phyloP scores from a whole-genome alignment of 2,329 filamentous ascomycete genomes.

The Cladosporium sp. region DNA sequence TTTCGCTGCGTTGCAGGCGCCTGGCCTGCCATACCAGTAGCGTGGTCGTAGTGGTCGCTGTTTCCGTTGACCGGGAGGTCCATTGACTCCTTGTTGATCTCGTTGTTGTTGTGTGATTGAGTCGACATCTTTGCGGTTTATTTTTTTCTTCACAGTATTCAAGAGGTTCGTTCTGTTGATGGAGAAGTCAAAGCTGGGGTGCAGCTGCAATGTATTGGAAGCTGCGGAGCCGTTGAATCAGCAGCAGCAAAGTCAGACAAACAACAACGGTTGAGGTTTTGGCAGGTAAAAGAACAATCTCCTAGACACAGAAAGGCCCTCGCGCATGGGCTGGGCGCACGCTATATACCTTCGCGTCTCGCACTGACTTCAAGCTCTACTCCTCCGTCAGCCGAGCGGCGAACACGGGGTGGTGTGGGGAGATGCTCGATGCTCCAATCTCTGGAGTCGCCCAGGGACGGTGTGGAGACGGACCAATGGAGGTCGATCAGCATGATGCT shows the following conservation, averaged over 20 bases:
- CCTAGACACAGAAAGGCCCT: background rate
- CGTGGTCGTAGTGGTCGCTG: constrained; percentile 35
- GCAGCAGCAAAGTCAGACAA: constrained; percentile 5
- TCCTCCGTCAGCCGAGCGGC: constrained; percentile 12
- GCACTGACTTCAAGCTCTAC: constrained; percentile 8
- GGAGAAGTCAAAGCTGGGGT: background rate
- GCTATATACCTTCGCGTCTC: constrained; percentile 12
- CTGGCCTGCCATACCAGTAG: constrained; percentile 12
- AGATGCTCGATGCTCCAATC: constrained; percentile 2
- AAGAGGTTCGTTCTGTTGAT: background rate
- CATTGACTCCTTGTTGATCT: constrained; percentile 18
- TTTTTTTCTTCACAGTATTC: constrained; percentile 1
- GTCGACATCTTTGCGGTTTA: constrained; percentile 37
- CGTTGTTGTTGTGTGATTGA: constrained; percentile 37
- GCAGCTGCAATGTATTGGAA: background rate
- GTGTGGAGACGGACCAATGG: constrained; percentile 19
- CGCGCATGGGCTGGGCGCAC: constrained; percentile 1
- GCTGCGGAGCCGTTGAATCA: background rate
- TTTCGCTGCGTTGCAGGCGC: constrained; percentile 35
- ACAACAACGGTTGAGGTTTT: constrained; percentile 9
- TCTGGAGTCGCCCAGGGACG: background rate
- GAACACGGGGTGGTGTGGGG: constrained; percentile 12
- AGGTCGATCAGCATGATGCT: constrained; percentile 6
- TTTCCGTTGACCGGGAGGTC: constrained; percentile 21
- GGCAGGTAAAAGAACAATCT: background rate